Evolutionary conservation across 306 rosid genomes (phyloP).

Genomic region (Malus sylvestris): DNA sequence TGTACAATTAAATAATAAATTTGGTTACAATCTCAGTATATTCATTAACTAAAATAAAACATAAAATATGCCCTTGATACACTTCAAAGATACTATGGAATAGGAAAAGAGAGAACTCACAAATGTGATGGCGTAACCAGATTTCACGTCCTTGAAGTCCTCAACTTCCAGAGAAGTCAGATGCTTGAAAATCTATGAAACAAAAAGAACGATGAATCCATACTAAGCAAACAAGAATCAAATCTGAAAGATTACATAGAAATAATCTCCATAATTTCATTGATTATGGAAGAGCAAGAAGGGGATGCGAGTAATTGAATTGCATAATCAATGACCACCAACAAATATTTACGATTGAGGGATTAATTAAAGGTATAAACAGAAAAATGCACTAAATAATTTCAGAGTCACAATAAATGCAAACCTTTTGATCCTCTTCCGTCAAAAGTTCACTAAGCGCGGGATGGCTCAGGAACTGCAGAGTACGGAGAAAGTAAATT

Average conservation of each 20-base stretch:
- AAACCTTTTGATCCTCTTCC: constrained; percentile 85
- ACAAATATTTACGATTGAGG: background rate
- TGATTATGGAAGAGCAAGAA: background rate
- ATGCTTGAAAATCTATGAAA: constrained; percentile 73
- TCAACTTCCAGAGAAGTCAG: constrained; percentile 80
- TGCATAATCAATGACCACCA: background rate
- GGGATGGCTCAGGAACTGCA: constrained; percentile 79
- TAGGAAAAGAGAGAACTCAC: constrained; percentile 45
- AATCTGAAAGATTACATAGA: background rate
- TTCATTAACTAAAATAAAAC: background rate
- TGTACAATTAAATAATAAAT: constrained; percentile 26
- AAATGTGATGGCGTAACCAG: constrained; percentile 73
- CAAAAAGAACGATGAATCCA: background rate
- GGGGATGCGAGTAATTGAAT: background rate
- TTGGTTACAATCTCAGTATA: background rate
- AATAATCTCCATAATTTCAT: background rate
- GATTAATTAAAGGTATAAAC: background rate
- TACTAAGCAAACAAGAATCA: background rate
- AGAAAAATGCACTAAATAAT: background rate
- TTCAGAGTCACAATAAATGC: background rate
- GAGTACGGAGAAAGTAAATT: background rate
- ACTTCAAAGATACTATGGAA: background rate
- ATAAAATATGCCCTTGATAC: background rate
- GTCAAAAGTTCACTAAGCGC: constrained; percentile 64
- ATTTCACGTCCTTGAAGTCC: constrained; percentile 78